Evolutionary conservation across 805 yeast genomes (phyloP), one percentile per base, ranked within the genome.

Genomic region (Yarrowia sp.): DNA sequence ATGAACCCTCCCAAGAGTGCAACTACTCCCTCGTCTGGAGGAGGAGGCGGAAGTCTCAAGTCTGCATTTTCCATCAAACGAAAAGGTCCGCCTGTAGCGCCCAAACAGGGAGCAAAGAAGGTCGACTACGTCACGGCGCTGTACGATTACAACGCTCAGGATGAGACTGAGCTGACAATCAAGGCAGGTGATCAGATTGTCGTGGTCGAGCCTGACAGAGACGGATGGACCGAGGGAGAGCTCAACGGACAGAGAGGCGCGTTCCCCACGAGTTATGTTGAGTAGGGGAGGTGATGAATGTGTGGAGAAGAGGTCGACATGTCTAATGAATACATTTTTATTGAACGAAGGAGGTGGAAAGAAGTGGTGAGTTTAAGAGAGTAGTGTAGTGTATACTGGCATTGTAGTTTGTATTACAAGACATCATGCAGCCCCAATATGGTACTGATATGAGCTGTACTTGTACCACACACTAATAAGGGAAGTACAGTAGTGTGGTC

Each of bases 211-310:
- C 87, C 84, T 38, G 91, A 87, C 64, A 93, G 92, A 10, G 84
- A 84, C 48, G 99, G 99, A 0, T 95, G 99, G 99, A 93, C 98
- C 1, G 90, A 88, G 72, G 98, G 98, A 12, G 94, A 90, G 75
- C 70, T 89, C 8, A 81, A 86, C 71, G 95, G 94, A 0, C 72
- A 71, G 8, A 80, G 79, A 19, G 97, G 97, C 0, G 76, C 89
- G 68, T 88, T 91, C 77, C 98, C 98, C 7, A 87, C 95, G 0
- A 82, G 89, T 70, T 93, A 93, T 7, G 56, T 52, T 0, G 56
- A 52, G 56, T 52, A 50, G 8, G 32, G 32, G 7, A 19, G 19
- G 19, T 19, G 19, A 19, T 19, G 19, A 19, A 19, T 1, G 19
- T 19, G 19, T 19, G 19, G 19, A 19, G 19, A 19, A 19, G 19